Conservation (phyloP, 129 eudicot species). For the Logfia minima region DNA sequence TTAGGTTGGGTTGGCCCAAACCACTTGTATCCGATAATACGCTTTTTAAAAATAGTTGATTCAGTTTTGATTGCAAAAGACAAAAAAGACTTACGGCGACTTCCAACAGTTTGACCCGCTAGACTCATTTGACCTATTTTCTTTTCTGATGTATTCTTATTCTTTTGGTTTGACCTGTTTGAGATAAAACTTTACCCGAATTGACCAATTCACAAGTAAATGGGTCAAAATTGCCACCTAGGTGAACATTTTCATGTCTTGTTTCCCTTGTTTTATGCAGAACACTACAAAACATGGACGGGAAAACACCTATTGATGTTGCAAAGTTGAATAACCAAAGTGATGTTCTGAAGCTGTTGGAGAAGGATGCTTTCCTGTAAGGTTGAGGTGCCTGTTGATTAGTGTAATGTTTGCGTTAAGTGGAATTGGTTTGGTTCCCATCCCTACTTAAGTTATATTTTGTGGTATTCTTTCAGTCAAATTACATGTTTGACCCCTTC, state of each 20-base stretch:
- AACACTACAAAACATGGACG: conserved; percentile 94
- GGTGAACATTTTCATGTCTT: neutral
- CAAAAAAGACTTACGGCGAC: neutral
- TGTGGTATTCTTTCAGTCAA: conserved; percentile 30
- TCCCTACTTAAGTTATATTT: conserved; percentile 20
- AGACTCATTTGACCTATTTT: neutral
- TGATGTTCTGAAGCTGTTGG: conserved; percentile 76
- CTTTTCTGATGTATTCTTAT: neutral
- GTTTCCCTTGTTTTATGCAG: conserved; percentile 30
- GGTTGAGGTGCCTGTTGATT: conserved; percentile 16
- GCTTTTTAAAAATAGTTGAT: neutral
- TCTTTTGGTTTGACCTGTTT: neutral
- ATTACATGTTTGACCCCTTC: conserved; percentile 29
- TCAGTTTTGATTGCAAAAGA: neutral
- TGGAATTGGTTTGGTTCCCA: conserved; percentile 29
- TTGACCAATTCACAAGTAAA: neutral
- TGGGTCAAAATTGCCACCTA: neutral
- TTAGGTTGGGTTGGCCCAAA: neutral
- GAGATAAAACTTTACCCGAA: neutral
- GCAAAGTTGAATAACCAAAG: conserved; percentile 80
- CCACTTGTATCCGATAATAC: no score
- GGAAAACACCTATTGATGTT: conserved; percentile 86
- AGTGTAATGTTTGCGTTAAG: conserved; percentile 21
- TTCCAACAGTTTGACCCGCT: neutral
- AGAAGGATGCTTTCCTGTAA: conserved; percentile 89